A percentile compares a stretch with the other conserved stretches of the same genome.
Evolutionary conservation across 2,329 filamentous ascomycete genomes (phyloP).

Genomic region (Penicillium sp.): DNA sequence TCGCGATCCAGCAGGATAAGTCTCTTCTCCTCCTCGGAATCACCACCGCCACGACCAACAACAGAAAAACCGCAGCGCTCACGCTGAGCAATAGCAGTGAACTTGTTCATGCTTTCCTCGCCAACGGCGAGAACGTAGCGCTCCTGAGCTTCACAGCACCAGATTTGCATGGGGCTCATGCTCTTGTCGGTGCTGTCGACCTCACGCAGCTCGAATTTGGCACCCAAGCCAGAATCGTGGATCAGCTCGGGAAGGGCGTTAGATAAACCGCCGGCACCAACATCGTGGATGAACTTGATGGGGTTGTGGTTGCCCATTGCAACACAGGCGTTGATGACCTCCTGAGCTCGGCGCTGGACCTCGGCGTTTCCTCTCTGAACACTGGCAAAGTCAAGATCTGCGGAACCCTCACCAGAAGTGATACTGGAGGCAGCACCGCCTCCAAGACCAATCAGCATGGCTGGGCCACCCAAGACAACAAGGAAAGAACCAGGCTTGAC

Average conservation of each 20-base stretch:
- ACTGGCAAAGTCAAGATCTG: slow-evolving; percentile 93
- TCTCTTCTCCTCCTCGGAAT: slow-evolving; percentile 66
- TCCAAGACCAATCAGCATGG: slow-evolving; percentile 96
- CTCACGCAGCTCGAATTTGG: slow-evolving; percentile 90
- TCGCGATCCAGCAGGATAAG: slow-evolving; percentile 82
- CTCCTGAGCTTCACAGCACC: slow-evolving; percentile 97
- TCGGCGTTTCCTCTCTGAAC: slow-evolving; percentile 97
- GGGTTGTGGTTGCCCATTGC: slow-evolving; percentile 82
- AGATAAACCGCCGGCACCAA: slow-evolving; percentile 86
- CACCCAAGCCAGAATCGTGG: slow-evolving; percentile 87
- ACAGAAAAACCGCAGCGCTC: slow-evolving; percentile 93
- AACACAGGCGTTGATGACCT: slow-evolving; percentile 94
- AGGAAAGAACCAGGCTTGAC: slow-evolving; percentile 87
- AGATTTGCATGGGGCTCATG: slow-evolving; percentile 95
- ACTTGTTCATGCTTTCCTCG: slow-evolving; percentile 72
- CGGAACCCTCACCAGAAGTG: slow-evolving; percentile 81
- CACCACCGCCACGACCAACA: slow-evolving; percentile 73
- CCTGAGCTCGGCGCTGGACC: slow-evolving; percentile 91
- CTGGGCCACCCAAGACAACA: slow-evolving; percentile 90
- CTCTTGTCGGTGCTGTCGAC: slow-evolving; percentile 85
- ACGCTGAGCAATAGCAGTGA: slow-evolving; percentile 69
- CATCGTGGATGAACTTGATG: slow-evolving; percentile 96
- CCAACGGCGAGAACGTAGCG: slow-evolving; percentile 91
- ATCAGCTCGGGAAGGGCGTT: slow-evolving; percentile 86
- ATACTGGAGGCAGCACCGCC: slow-evolving; percentile 93